Conservation (phyloP, 1,284 basidiomycete genomes). For the Bjerkandera adusta region DNA sequence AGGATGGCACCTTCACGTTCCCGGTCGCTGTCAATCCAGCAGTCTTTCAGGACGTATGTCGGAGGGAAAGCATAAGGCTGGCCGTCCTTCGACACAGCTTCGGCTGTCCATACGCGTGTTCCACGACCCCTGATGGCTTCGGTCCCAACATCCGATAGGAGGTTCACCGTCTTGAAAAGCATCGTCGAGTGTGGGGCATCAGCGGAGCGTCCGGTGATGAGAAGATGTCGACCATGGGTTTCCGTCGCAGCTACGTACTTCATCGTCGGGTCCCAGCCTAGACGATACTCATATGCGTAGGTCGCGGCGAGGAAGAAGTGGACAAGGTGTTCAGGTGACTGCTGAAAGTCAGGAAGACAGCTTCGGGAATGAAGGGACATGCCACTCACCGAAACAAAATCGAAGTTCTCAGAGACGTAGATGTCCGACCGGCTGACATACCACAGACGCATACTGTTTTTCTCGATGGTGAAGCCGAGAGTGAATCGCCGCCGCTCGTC, state of each 20-base stretch:
- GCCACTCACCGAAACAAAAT: slow-evolving; percentile 11
- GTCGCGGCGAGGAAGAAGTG: too few relatives aligned
- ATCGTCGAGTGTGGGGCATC: too few relatives aligned
- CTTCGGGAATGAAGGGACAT: too few relatives aligned
- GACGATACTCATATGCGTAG: too few relatives aligned
- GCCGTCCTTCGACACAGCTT: neutral
- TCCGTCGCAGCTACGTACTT: neutral
- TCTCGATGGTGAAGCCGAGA: slow-evolving; percentile 6
- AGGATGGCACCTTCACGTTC: slow-evolving; percentile 7
- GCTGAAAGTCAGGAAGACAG: too few relatives aligned
- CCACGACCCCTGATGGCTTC: neutral
- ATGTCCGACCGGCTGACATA: slow-evolving; percentile 4
- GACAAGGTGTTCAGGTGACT: too few relatives aligned
- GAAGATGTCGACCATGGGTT: too few relatives aligned
- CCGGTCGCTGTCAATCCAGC: slow-evolving; percentile 9
- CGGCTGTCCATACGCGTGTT: slow-evolving; percentile 3
- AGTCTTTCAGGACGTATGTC: slow-evolving; percentile 9
- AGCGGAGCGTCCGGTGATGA: too few relatives aligned
- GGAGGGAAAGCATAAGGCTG: neutral
- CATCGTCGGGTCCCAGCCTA: neutral
- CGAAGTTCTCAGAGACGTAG: slow-evolving; percentile 3
- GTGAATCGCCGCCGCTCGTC: neutral
- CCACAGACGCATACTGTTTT: slow-evolving; percentile 1
- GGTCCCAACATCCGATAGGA: too few relatives aligned
- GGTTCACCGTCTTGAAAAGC: too few relatives aligned